phyloP scores from a whole-genome alignment of 345 rosid genomes.

The Pelargonium nanum region DNA sequence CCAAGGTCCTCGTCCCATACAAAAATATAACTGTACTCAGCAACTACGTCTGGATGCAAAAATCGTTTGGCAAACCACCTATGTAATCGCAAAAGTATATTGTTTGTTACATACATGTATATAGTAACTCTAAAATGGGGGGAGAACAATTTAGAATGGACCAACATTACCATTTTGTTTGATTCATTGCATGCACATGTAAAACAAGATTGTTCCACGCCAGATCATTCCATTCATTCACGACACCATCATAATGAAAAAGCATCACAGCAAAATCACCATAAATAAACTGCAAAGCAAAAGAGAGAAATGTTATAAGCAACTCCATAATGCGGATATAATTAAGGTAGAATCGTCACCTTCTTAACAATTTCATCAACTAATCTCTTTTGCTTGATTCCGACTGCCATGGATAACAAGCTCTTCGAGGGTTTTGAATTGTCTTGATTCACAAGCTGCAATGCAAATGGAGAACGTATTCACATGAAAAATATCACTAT shows the following conservation, averaged over 20 bases:
- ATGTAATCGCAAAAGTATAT: background rate
- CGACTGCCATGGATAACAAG: conserved; percentile 44
- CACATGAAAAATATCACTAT: too few species aligned
- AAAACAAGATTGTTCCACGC: conserved; percentile 31
- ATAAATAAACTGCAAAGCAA: conserved; percentile 29
- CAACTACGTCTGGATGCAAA: conserved; percentile 81
- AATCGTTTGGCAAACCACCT: conserved; percentile 99
- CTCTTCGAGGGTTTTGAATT: conserved; percentile 6
- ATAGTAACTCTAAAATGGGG: background rate
- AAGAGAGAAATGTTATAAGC: background rate
- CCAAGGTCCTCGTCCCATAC: conserved; percentile 98
- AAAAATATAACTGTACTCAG: conserved; percentile 65
- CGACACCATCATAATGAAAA: conserved; percentile 46
- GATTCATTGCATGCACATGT: conserved; percentile 42
- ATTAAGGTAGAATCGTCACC: conserved; percentile 28
- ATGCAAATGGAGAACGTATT: background rate
- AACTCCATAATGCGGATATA: background rate
- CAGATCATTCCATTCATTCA: conserved; percentile 41
- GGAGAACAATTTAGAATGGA: conserved; percentile 1
- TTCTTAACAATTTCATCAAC: conserved; percentile 59
- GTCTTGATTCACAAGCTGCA: background rate
- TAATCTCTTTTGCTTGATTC: conserved; percentile 59
- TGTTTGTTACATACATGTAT: too few species aligned
- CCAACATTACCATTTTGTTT: conserved; percentile 42
- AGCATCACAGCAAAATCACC: conserved; percentile 39